A percentile compares a stretch with the other conserved stretches of the same genome.
Conservation (phyloP, 164 flowering plant species). For the Aristolochia californica region DNA sequence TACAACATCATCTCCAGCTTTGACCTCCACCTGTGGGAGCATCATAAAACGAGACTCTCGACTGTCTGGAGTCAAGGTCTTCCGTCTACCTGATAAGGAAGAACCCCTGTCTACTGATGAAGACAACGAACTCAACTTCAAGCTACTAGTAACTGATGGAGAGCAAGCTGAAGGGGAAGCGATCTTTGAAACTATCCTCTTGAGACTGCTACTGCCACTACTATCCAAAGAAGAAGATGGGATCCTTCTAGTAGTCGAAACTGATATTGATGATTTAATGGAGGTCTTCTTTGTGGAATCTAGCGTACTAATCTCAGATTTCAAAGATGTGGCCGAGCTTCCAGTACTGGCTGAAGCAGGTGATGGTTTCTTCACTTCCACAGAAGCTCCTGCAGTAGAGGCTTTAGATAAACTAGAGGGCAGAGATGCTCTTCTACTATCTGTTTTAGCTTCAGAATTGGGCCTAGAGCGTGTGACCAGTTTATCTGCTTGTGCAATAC, state of each 20-base stretch:
- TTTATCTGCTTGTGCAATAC: conserved; percentile 13
- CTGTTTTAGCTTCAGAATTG: conserved; percentile 41
- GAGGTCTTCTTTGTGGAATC: conserved; percentile 32
- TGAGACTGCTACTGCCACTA: conserved; percentile 36
- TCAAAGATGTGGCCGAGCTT: conserved; percentile 31
- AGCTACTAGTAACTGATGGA: conserved; percentile 49
- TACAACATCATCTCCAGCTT: conserved; percentile 94
- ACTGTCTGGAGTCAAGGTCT: conserved; percentile 51
- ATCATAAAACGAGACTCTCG: conserved; percentile 75
- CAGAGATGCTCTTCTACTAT: conserved; percentile 43
- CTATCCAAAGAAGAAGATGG: conserved; percentile 51
- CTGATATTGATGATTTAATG: conserved; percentile 35
- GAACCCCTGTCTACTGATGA: conserved; percentile 54
- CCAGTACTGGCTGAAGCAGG: conserved; percentile 31
- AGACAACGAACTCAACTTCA: conserved; percentile 40
- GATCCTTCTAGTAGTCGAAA: conserved; percentile 34
- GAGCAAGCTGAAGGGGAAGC: conserved; percentile 47
- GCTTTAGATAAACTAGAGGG: conserved; percentile 37
- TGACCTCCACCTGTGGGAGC: conserved; percentile 89
- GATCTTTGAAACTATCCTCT: conserved; percentile 40
- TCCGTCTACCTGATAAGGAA: conserved; percentile 49
- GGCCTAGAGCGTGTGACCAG: conserved; percentile 28
- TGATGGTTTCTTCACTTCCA: conserved; percentile 38
- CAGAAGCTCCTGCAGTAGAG: conserved; percentile 10
- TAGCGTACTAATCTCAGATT: conserved; percentile 31